Conservation (phyloP, 2,329 filamentous ascomycete species). For the Coleophoma cylindrospora region DNA sequence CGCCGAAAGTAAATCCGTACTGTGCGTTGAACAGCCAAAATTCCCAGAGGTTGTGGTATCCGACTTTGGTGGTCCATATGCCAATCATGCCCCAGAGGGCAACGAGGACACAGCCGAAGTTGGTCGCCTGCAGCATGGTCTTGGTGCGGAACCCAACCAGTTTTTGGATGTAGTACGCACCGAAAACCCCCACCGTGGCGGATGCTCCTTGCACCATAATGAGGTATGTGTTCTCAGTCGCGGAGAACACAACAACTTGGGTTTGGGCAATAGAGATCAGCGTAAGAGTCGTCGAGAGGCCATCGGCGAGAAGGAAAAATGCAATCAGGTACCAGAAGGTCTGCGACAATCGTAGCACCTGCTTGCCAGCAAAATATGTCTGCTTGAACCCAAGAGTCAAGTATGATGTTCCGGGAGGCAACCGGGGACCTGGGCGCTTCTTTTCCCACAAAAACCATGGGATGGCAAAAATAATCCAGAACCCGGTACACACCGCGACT, state of each 20-base stretch:
- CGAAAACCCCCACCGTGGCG: conserved; percentile 17
- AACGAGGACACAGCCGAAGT: conserved; percentile 19
- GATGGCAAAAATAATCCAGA: conserved; percentile 25
- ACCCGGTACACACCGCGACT: conserved; percentile 23
- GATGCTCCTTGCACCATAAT: conserved; percentile 24
- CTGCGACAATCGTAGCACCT: conserved; percentile 22
- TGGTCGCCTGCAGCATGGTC: conserved; percentile 22
- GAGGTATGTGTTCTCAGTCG: conserved; percentile 22
- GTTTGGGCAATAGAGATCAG: conserved; percentile 23
- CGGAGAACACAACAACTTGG: conserved; percentile 22
- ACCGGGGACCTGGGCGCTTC: conserved; percentile 22
- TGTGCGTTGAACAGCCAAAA: conserved; percentile 24
- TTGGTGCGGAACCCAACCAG: conserved; percentile 22
- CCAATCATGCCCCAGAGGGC: conserved; percentile 24
- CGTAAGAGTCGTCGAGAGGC: conserved; percentile 19
- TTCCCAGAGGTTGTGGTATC: conserved; percentile 25
- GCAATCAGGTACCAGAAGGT: conserved; percentile 24
- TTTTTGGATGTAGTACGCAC: conserved; percentile 20
- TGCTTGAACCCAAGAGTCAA: conserved; percentile 25
- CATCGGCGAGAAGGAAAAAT: conserved; percentile 25
- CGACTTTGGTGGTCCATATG: conserved; percentile 23
- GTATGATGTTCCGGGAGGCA: conserved; percentile 19
- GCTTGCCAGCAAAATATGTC: conserved; percentile 20
- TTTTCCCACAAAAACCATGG: conserved; percentile 27
- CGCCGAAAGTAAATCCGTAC: conserved; percentile 21